These are phyloP conservation scores for Mucor saturninus DNA, from an alignment of 371 early-diverging fungal species.

Conservation along the genomic window DNA sequence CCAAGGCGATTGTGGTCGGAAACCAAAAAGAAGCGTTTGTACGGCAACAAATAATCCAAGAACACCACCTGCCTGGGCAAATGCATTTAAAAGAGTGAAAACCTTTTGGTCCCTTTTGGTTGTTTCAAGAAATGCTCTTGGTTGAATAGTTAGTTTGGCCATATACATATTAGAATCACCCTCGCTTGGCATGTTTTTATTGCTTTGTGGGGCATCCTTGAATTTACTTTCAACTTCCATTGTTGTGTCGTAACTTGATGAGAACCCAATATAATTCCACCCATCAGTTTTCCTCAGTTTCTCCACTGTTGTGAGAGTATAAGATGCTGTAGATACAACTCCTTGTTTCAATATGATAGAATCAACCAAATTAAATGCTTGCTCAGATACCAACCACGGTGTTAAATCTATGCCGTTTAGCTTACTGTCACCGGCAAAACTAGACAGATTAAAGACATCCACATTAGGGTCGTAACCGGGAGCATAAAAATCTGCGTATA, in stretches of 20 bases:
- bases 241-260: not conserved
- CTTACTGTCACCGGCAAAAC: not conserved
- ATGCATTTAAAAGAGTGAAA: slow-evolving; percentile 29
- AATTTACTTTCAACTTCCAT: not conserved
- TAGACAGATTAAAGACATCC: not conserved
- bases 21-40: slow-evolving; percentile 42
- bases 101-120: slow-evolving; percentile 28
- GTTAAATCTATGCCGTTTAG: not conserved
- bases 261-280: slow-evolving; percentile 24
- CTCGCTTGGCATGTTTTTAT: not conserved
- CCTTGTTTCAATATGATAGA: not conserved
- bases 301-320: not conserved
- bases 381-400: not conserved
- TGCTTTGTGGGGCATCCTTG: slow-evolving; percentile 5
- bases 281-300: slow-evolving; percentile 6
- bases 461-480: slow-evolving; percentile 16
- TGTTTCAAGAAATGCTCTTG: slow-evolving; percentile 10
- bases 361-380: not conserved
- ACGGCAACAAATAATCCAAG: slow-evolving; percentile 38
- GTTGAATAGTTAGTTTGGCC: slow-evolving; percentile 17
- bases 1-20: slow-evolving; percentile 47
- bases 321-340: not conserved
- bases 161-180: not conserved
- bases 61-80: slow-evolving; percentile 42
- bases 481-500: slow-evolving; percentile 10